phyloP scores from a whole-genome alignment of 2,329 filamentous ascomycete genomes.

The Boeremia exigua region DNA sequence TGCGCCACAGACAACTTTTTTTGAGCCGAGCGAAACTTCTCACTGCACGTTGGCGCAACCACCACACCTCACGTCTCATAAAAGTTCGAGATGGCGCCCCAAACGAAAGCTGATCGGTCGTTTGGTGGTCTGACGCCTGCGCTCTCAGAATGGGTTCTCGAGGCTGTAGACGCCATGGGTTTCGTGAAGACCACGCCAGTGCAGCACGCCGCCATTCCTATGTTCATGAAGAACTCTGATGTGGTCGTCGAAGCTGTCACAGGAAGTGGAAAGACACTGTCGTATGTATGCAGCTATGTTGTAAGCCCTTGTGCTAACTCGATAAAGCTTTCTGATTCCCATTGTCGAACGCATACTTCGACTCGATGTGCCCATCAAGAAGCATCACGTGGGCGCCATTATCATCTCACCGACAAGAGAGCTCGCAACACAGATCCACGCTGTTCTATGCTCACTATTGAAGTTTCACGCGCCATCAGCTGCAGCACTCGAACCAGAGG shows the following conservation, averaged over 20 bases:
- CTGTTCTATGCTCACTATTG: slow-evolving; percentile 77
- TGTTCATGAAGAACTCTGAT: slow-evolving; percentile 89
- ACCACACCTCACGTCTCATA: slow-evolving; percentile 5
- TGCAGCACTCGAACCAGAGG: slow-evolving; percentile 63
- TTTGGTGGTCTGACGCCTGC: slow-evolving; percentile 75
- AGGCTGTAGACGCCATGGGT: slow-evolving; percentile 82
- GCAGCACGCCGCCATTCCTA: slow-evolving; percentile 88
- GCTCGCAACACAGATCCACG: slow-evolving; percentile 87
- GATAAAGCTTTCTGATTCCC: slow-evolving; percentile 72
- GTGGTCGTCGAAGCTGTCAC: slow-evolving; percentile 79
- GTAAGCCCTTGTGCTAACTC: not conserved
- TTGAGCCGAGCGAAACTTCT: slow-evolving; percentile 14
- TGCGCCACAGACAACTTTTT: slow-evolving; percentile 24
- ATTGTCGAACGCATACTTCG: slow-evolving; percentile 82
- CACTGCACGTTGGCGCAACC: slow-evolving; percentile 8
- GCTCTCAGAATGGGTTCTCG: slow-evolving; percentile 82
- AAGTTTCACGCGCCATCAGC: slow-evolving; percentile 84
- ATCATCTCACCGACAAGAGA: slow-evolving; percentile 94
- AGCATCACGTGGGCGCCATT: slow-evolving; percentile 87
- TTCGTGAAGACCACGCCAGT: slow-evolving; percentile 90
- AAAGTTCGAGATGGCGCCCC: slow-evolving; percentile 39
- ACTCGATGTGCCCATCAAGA: slow-evolving; percentile 81
- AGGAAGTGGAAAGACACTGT: slow-evolving; percentile 45
- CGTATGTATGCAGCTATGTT: slow-evolving; percentile 23
- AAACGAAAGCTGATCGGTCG: slow-evolving; percentile 51